A percentile compares a stretch with the other conserved stretches of the same genome.
Conservation (phyloP, 495 filamentous ascomycete species). For the Podospora fimiseda region DNA sequence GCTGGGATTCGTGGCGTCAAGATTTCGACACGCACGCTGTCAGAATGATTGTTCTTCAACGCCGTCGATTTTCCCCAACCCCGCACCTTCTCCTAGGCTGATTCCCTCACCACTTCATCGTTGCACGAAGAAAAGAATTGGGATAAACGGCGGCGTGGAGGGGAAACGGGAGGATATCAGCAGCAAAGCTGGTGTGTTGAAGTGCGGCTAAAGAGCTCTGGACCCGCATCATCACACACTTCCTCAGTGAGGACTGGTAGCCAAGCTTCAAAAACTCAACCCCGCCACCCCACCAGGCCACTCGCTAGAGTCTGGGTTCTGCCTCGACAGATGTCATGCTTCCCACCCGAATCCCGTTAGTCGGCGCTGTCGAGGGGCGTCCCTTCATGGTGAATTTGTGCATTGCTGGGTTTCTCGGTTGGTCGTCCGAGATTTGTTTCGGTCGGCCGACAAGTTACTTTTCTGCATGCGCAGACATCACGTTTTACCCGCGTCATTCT, state of each 20-base stretch:
- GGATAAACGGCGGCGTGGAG: not conserved
- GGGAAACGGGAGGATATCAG: not conserved
- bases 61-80: not conserved
- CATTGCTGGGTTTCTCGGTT: not conserved
- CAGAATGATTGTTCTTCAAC: too few relatives aligned
- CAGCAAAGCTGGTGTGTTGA: not conserved
- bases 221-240: constrained; percentile 8
- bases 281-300: constrained; percentile 27
- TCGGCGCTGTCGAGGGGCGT: constrained; percentile 3
- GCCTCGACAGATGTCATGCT: constrained; percentile 21
- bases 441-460: not conserved
- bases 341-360: constrained; percentile 13
- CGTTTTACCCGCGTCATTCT: constrained; percentile 12
- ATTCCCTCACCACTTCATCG: not conserved
- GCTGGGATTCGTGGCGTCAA: not conserved
- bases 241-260: too few relatives aligned
- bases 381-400: not conserved
- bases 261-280: constrained; percentile 11
- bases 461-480: constrained; percentile 14
- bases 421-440: constrained; percentile 6
- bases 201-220: constrained; percentile 3
- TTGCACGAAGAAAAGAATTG: not conserved
- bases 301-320: not conserved
- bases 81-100: not conserved
- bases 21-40: too few relatives aligned